Conservation (phyloP, 2,329 filamentous ascomycete genomes). For the Fusarium buharicum region DNA sequence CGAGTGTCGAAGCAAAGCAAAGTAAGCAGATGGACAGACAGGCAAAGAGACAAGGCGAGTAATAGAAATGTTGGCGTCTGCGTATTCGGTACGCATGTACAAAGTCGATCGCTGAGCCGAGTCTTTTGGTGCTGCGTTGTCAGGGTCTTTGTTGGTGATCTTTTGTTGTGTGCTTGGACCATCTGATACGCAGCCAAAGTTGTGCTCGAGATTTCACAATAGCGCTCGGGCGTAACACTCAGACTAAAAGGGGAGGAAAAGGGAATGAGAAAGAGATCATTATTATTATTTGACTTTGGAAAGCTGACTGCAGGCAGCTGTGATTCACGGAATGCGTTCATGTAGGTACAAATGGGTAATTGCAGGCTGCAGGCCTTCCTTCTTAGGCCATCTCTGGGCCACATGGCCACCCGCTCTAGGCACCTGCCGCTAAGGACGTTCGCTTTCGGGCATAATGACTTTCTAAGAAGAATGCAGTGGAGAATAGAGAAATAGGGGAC, state of each 20-base stretch:
- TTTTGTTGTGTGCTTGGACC: conserved; percentile 37
- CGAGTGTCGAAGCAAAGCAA: conserved; percentile 3
- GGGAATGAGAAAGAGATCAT: conserved; percentile 7
- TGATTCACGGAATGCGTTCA: conserved; percentile 1
- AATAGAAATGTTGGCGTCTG: background rate
- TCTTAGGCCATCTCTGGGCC: conserved; percentile 16
- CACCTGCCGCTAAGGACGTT: no score
- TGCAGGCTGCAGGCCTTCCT: conserved; percentile 35
- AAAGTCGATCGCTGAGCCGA: background rate
- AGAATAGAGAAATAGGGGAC: conserved; percentile 14
- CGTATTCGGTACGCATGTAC: background rate
- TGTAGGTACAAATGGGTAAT: conserved; percentile 23
- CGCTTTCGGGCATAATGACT: background rate
- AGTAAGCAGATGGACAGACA: background rate
- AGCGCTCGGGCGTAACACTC: conserved; percentile 6
- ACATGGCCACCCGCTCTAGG: conserved; percentile 32
- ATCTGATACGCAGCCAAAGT: conserved; percentile 26
- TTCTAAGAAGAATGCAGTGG: background rate
- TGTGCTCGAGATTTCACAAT: conserved; percentile 9
- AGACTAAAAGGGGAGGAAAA: background rate
- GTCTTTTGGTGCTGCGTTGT: conserved; percentile 1
- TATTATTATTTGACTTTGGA: conserved; percentile 20
- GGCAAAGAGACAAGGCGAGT: background rate
- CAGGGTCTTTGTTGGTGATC: conserved; percentile 21
- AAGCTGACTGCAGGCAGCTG: conserved; percentile 26